Evolutionary conservation across 1,284 basidiomycete genomes (phyloP), one percentile per base, ranked within the genome.

Genomic region (Peniophora sp.): DNA sequence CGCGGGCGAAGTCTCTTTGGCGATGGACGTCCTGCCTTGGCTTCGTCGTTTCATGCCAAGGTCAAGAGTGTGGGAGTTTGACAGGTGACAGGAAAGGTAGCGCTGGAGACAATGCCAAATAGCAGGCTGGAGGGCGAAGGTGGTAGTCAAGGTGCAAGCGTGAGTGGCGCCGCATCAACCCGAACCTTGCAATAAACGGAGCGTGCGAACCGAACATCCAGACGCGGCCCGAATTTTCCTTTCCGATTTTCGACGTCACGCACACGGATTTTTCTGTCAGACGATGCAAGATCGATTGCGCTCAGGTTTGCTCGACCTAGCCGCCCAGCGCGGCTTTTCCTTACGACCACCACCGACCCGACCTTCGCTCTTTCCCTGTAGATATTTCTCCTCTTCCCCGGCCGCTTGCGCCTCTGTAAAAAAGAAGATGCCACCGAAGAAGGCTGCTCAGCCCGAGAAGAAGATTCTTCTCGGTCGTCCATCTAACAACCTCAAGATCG

Each of bases 401-500:
- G 48, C 53, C 10, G 38, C 38, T 8, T 35, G 41, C 11, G 45
- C 39, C 9, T 12, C 50, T 45, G 55, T 56, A 12, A 80, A 78
- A 66, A 77, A 69, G 56, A 89, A 70, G 65, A 94, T 93, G 89
- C 85, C 91, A 12, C 92, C 92, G 9, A 92, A 91, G 73, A 92
- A 92, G 69, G 79, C 81, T 51, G 72, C 75, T 52, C 74, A 64
- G 25, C 73, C 74, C 35, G 89, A 92, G 72, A 95, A 94, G 75
- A 95, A 92, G 71, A 71, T 75, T 38, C 70, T 94, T 23, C 83
- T 97, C 46, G 94, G 94, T 46, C 75, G 93, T 56, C 94, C 95
- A 38, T 79, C 89, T 56, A 97, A 97, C 74, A 97, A 97, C 74
- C 75, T 90, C 59, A 89, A 93, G 80, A 90, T 96, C 63, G 94